Evolutionary conservation across 2,329 filamentous ascomycete genomes (phyloP).

Genomic region (Falciphora oryzae): DNA sequence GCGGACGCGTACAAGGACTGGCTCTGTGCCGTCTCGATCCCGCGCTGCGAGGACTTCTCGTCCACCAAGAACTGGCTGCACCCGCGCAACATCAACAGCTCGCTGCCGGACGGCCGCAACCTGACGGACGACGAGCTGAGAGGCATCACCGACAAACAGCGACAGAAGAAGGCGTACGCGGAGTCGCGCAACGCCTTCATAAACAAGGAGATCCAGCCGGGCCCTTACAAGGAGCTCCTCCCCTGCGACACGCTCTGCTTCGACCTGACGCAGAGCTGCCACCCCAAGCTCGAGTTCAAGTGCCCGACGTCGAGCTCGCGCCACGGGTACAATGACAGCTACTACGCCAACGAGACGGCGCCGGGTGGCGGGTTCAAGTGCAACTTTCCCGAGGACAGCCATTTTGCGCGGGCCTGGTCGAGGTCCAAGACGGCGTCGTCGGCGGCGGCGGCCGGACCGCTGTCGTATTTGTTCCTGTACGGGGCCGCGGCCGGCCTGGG

Average conservation of each 20-base stretch:
- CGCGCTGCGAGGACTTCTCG: slow-evolving; percentile 81
- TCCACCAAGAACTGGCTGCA: slow-evolving; percentile 50
- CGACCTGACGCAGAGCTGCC: slow-evolving; percentile 78
- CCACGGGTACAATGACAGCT: slow-evolving; percentile 40
- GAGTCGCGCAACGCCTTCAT: slow-evolving; percentile 66
- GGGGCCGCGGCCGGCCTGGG: background rate
- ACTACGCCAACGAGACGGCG: slow-evolving; percentile 25
- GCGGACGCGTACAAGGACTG: slow-evolving; percentile 79
- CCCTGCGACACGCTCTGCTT: slow-evolving; percentile 88
- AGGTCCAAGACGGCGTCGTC: slow-evolving; percentile 21
- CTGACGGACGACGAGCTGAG: slow-evolving; percentile 34
- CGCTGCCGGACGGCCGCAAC: slow-evolving; percentile 63
- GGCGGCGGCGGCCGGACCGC: slow-evolving; percentile 11
- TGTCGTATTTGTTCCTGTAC: slow-evolving; percentile 8
- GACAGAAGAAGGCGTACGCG: slow-evolving; percentile 36
- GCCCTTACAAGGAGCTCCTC: slow-evolving; percentile 89
- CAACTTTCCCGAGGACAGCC: slow-evolving; percentile 57
- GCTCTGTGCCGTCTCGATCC: slow-evolving; percentile 91
- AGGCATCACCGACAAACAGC: slow-evolving; percentile 15
- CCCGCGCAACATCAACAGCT: slow-evolving; percentile 64
- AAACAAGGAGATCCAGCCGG: slow-evolving; percentile 65
- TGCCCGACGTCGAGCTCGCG: slow-evolving; percentile 53
- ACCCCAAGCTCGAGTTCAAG: slow-evolving; percentile 64
- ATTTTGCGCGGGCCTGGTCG: slow-evolving; percentile 30
- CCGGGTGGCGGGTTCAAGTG: slow-evolving; percentile 35